Evolutionary conservation across 306 rosid species (phyloP).

Genomic region (Calophaca sinica): DNA sequence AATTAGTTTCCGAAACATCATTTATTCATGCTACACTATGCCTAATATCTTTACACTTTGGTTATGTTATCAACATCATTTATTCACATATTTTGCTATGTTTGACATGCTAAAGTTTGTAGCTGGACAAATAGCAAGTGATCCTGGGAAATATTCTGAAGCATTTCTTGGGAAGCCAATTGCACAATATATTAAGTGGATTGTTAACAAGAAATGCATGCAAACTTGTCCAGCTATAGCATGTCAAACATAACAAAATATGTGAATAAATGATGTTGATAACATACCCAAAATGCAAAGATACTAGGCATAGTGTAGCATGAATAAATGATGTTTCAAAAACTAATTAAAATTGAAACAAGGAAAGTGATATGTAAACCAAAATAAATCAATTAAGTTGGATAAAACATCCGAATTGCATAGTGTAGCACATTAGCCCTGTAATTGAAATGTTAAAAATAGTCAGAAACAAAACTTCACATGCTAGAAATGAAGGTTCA

Average conservation of each 20-base stretch:
- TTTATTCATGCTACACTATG: too few relatives aligned
- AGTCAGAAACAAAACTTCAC: background rate
- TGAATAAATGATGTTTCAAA: constrained; percentile 9
- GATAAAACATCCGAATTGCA: constrained; percentile 10
- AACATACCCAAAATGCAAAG: constrained; percentile 30
- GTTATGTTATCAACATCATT: constrained; percentile 36
- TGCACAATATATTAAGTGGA: constrained; percentile 88
- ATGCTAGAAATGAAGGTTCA: too few relatives aligned
- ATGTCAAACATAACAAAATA: constrained; percentile 35
- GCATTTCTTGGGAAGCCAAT: constrained; percentile 95
- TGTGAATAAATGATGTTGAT: constrained; percentile 19
- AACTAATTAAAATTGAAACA: constrained; percentile 4
- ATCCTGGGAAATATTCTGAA: constrained; percentile 78
- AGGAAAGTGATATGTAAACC: background rate
- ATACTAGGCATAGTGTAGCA: too few relatives aligned
- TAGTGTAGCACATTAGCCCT: background rate
- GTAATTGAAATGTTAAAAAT: background rate
- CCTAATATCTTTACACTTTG: constrained; percentile 2
- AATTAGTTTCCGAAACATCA: constrained; percentile 5
- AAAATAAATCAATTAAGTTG: constrained; percentile 25
- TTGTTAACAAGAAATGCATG: too few relatives aligned
- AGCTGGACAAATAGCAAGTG: constrained; percentile 92
- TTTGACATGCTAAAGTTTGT: constrained; percentile 66
- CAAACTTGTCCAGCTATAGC: constrained; percentile 78
- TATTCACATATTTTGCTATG: constrained; percentile 13